Percentiles rank a stretch among this genome's conserved stretches.
These are phyloP conservation scores for Coprinopsis sp. DNA, from an alignment of 768 basidiomycete genomes.

Conservation along the genomic window DNA sequence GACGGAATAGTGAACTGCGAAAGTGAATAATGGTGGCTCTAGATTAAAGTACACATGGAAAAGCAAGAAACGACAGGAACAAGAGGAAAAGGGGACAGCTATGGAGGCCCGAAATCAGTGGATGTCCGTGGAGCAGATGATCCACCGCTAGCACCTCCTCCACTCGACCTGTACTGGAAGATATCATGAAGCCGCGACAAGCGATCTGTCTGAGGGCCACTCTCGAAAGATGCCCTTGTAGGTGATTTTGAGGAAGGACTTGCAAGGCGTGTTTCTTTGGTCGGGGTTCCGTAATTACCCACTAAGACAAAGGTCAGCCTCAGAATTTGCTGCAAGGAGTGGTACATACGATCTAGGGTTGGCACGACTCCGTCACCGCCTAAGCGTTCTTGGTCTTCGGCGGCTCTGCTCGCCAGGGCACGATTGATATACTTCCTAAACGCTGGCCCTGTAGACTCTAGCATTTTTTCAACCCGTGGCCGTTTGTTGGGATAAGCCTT, in stretches of 20 bases:
- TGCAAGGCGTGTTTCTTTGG: conserved; percentile 31
- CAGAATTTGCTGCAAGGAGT: neutral
- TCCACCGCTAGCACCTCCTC: conserved; percentile 43
- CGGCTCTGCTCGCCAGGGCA: conserved; percentile 82
- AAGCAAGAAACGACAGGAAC: conserved; percentile 6
- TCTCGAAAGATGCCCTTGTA: conserved; percentile 23
- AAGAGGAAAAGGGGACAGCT: neutral
- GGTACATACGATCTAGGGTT: conserved; percentile 68
- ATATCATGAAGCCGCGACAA: conserved; percentile 73
- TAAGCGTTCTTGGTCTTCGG: conserved; percentile 82
- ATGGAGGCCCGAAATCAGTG: conserved; percentile 27
- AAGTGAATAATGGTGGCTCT: neutral
- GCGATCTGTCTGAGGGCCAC: conserved; percentile 51
- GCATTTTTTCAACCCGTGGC: conserved; percentile 77
- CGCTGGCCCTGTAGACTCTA: conserved; percentile 83
- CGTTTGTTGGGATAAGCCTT: conserved; percentile 86
- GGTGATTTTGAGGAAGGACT: conserved; percentile 24
- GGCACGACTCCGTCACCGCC: conserved; percentile 77
- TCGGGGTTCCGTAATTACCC: conserved; percentile 60
- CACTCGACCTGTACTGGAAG: conserved; percentile 79
- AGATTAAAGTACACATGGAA: conserved; percentile 1
- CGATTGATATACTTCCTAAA: conserved; percentile 91
- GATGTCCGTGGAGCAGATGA: conserved; percentile 32
- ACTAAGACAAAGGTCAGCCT: conserved; percentile 23
- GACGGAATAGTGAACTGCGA: conserved; percentile 1